These are phyloP conservation scores for Penicillium vulpinum DNA, from an alignment of 2,329 filamentous ascomycete species.

Conservation along the genomic window DNA sequence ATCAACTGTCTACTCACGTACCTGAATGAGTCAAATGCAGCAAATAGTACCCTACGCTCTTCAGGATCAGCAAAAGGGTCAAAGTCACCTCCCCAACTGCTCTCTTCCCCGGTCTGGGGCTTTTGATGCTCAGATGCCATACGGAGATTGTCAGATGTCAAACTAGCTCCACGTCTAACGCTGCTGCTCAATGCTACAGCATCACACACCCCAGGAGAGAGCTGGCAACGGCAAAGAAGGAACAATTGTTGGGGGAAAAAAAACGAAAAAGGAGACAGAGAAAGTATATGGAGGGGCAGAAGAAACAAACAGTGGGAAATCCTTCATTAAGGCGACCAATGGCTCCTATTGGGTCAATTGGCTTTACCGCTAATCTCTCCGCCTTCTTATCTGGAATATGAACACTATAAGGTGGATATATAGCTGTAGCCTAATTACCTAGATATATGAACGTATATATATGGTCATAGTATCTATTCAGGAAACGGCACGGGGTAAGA, in stretches of 20 bases:
- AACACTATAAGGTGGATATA: background rate
- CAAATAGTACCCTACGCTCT: conserved; percentile 76
- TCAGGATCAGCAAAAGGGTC: conserved; percentile 72
- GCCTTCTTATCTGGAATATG: background rate
- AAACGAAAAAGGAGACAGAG: background rate
- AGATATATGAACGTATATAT: background rate
- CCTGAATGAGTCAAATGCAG: conserved; percentile 85
- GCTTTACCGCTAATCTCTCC: background rate
- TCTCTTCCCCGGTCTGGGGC: conserved; percentile 12
- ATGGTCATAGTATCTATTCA: background rate
- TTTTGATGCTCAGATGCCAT: conserved; percentile 12
- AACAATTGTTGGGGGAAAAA: background rate
- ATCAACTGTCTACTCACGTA: conserved; percentile 50
- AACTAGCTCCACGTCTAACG: background rate
- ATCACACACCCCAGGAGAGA: background rate
- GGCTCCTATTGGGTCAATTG: background rate
- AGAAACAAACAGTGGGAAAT: conserved; percentile 8
- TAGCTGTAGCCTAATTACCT: background rate
- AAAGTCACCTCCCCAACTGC: conserved; percentile 61
- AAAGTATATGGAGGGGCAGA: conserved; percentile 10
- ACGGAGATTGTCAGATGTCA: background rate
- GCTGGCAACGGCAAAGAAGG: background rate
- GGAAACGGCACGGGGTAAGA: background rate
- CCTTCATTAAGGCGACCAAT: too few species aligned
- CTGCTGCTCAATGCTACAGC: background rate